phyloP scores from a whole-genome alignment of 2,329 filamentous ascomycete species.

The Fusarium gaditjirri region DNA sequence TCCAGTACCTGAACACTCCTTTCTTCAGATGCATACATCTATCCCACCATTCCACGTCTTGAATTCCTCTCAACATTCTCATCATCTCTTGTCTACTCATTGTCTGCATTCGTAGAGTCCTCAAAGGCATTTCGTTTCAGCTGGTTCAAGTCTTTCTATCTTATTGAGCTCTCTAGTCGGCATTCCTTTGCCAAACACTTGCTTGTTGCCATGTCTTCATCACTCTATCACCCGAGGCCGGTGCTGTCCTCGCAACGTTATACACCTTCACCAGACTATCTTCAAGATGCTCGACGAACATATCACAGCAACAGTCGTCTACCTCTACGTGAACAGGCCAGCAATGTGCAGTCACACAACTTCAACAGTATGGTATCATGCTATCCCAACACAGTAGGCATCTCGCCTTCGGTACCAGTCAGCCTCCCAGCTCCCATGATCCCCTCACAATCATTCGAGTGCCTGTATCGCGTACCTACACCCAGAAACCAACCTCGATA shows the following conservation, averaged over 20 bases:
- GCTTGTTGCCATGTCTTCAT: constrained; percentile 50
- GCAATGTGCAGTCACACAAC: constrained; percentile 60
- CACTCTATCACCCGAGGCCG: constrained; percentile 56
- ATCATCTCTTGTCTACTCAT: constrained; percentile 51
- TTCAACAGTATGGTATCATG: constrained; percentile 57
- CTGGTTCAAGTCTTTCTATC: constrained; percentile 45
- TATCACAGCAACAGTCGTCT: constrained; percentile 51
- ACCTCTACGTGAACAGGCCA: constrained; percentile 63
- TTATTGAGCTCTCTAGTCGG: constrained; percentile 44
- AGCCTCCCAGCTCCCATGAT: constrained; percentile 63
- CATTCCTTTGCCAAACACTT: constrained; percentile 47
- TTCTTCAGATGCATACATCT: constrained; percentile 53
- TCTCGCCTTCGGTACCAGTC: constrained; percentile 58
- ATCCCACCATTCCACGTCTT: constrained; percentile 56
- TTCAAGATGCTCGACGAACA: constrained; percentile 56
- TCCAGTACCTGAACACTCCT: constrained; percentile 51
- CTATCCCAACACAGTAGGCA: constrained; percentile 55
- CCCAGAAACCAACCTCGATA: constrained; percentile 51
- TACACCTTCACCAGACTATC: constrained; percentile 59
- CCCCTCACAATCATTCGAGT: constrained; percentile 60
- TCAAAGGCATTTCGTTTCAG: constrained; percentile 45
- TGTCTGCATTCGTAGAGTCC: constrained; percentile 46
- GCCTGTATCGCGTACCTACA: constrained; percentile 52
- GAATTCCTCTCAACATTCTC: constrained; percentile 59
- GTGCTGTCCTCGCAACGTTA: constrained; percentile 64